These are phyloP conservation scores for Claviceps sp. DNA, from an alignment of 2,329 filamentous ascomycete genomes.

Conservation along the genomic window DNA sequence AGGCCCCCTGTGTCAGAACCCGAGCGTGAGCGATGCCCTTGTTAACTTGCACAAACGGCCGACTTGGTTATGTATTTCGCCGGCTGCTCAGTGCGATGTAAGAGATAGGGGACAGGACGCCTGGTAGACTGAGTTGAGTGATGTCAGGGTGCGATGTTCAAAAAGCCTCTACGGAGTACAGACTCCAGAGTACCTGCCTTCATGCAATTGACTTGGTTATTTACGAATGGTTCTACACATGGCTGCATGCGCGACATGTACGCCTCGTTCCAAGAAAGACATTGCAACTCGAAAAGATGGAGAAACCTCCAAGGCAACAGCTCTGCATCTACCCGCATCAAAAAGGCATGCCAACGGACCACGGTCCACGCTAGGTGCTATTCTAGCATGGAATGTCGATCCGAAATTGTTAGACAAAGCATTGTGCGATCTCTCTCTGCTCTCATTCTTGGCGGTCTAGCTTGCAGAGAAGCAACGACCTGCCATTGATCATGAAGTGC, in stretches of 20 bases:
- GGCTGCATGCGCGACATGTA: background rate
- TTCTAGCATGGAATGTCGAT: background rate
- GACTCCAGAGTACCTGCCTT: no score
- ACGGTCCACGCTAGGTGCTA: background rate
- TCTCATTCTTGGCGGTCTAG: background rate
- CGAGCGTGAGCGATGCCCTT: background rate
- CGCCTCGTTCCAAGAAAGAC: background rate
- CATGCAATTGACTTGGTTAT: no score
- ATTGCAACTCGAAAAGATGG: no score
- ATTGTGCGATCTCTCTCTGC: background rate
- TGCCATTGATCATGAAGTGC: background rate
- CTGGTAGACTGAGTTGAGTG: no score
- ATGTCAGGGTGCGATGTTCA: no score
- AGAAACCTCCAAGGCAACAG: background rate
- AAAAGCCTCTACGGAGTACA: no score
- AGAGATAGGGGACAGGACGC: no score
- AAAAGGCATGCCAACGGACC: background rate
- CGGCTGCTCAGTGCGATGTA: no score
- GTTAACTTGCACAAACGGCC: background rate
- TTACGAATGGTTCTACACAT: no score
- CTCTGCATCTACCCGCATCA: slow-evolving; percentile 3
- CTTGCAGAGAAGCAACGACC: background rate
- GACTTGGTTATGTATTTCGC: background rate
- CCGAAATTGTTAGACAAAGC: background rate
- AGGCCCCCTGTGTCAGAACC: background rate